Evolutionary conservation across 768 basidiomycete species (phyloP), one percentile per base, ranked within the genome.

Genomic region (Agaricus subrufescens): DNA sequence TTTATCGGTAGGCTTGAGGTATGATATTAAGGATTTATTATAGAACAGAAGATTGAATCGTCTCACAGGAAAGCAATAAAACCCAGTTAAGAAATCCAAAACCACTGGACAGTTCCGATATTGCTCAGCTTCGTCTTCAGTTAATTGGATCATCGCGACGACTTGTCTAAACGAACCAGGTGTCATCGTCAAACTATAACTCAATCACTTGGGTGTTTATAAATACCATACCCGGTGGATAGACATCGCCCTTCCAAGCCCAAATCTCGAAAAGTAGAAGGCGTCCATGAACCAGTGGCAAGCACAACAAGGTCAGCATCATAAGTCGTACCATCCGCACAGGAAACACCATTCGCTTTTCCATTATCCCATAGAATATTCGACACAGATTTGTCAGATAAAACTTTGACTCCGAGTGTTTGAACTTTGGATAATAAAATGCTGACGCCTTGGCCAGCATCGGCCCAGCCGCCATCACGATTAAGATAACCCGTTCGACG

Each of bases 251-350:
- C 65, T 14, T 76, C 71, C 39, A 89, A 64, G 11, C 72, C 68
- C 8, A 86, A 68, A 39, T 79, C 78, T 7, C 86, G 83, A 65
- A 95, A 91, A 1, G 85, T 67, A 1, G 86, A 86, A 8, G 90
- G 83, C 1, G 93, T 94, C 96, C 95, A 97, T 4, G 87, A 81
- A 25, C 94, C 93, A 12, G 84, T 74, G 7, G 91, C 84, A 34
- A 94, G 67, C 29, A 96, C 73, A 7, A 92, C 78, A 46, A 83
- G 61, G 52, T 85, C 80, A 1, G 85, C 88, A 14, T 71, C 61
- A 60, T 83, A 79, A 10, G 66, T 59, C 2, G 73, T 72, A 7
- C 87, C 90, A 64, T 86, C 82, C 23, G 67, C 67, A 58, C 89
- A 85, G 30, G 69, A 68, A 4, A 93, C 89, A 2, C 89, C 91